A percentile compares a stretch with the other conserved stretches of the same genome.
These are phyloP conservation scores for Hemerocallis citrina DNA, from an alignment of 106 monocot genomes.

Conservation along the genomic window DNA sequence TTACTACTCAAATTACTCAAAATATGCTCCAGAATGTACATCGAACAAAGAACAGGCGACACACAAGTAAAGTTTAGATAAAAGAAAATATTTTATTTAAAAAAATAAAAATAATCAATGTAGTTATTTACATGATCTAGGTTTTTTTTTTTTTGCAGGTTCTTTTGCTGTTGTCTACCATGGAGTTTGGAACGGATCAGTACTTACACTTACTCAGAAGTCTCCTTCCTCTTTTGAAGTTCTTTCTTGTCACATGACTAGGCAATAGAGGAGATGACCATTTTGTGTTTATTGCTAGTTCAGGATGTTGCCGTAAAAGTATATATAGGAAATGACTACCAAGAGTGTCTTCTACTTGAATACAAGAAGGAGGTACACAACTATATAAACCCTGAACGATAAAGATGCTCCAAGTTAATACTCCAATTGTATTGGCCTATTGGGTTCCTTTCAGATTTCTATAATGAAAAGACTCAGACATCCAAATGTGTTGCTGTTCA, in stretches of 20 bases:
- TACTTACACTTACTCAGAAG: slow-evolving; percentile 8
- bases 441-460: slow-evolving; percentile 16
- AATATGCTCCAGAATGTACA: too few relatives aligned
- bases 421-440: too few relatives aligned
- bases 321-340: slow-evolving; percentile 21
- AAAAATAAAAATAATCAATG: too few relatives aligned
- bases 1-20: too few relatives aligned
- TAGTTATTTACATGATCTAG: too few relatives aligned
- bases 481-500: slow-evolving; percentile 28
- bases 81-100: too few relatives aligned
- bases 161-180: slow-evolving; percentile 24
- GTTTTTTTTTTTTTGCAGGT: slow-evolving; percentile 13
- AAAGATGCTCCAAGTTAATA: neutral
- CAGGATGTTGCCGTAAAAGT: slow-evolving; percentile 35
- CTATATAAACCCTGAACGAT: neutral
- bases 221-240: neutral
- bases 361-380: slow-evolving; percentile 26
- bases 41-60: too few relatives aligned
- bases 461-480: slow-evolving; percentile 38
- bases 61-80: too few relatives aligned
- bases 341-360: slow-evolving; percentile 14
- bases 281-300: neutral
- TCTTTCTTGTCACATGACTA: neutral
- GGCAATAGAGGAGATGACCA: neutral
- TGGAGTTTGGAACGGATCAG: slow-evolving; percentile 33